A percentile compares a stretch with the other conserved stretches of the same genome.
Conservation (phyloP, 306 rosid genomes). For the Abrus pulchellus region DNA sequence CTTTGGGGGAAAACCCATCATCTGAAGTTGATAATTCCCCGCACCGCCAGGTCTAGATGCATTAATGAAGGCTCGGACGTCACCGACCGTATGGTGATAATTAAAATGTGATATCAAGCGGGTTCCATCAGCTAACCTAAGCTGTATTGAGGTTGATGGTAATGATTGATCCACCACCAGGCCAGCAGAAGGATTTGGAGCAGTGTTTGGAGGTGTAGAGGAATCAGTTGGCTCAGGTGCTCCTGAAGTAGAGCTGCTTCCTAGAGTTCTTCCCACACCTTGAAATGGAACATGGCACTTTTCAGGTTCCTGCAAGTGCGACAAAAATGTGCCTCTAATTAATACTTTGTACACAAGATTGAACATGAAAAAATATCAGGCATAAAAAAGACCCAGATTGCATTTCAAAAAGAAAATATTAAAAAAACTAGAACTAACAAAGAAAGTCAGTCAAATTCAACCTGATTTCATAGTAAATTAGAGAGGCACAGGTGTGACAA, state of each 20-base stretch:
- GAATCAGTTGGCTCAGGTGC: constrained; percentile 52
- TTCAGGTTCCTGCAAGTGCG: constrained; percentile 68
- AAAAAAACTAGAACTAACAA: neutral
- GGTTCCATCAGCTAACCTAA: constrained; percentile 84
- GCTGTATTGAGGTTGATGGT: constrained; percentile 75
- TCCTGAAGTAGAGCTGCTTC: constrained; percentile 67
- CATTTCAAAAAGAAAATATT: constrained; percentile 22
- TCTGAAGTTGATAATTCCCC: constrained; percentile 70
- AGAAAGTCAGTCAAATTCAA: neutral
- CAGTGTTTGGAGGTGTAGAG: constrained; percentile 48
- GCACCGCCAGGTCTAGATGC: constrained; percentile 67
- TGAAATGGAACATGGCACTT: constrained; percentile 67
- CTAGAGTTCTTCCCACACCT: constrained; percentile 86
- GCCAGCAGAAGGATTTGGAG: constrained; percentile 53
- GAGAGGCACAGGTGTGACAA: constrained; percentile 12
- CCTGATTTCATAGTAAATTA: constrained; percentile 4
- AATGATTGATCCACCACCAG: constrained; percentile 67
- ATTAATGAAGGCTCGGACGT: constrained; percentile 67
- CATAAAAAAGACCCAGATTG: neutral
- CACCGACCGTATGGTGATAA: constrained; percentile 65
- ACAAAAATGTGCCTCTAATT: neutral
- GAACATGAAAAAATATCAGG: neutral
- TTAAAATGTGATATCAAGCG: constrained; percentile 73
- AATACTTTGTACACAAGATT: neutral
- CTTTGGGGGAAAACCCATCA: constrained; percentile 88